A percentile compares a stretch with the other conserved stretches of the same genome.
phyloP scores from a whole-genome alignment of 768 basidiomycete species.

The Lactifluus echinatus region DNA sequence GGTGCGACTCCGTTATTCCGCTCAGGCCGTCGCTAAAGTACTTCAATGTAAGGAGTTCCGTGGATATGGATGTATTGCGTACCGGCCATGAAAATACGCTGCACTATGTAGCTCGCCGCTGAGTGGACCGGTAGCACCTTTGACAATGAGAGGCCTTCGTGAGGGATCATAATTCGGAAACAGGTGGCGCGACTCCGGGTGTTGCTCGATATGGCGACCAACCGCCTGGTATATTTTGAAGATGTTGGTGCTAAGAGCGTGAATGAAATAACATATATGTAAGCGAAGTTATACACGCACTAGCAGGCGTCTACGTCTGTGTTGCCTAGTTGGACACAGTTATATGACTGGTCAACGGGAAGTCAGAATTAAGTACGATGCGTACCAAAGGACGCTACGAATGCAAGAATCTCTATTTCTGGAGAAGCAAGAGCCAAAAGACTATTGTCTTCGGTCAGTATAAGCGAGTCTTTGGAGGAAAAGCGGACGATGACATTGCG shows the following conservation, averaged over 20 bases:
- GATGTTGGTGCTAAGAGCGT: constrained; percentile 49
- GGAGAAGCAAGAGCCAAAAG: constrained; percentile 75
- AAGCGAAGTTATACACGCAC: constrained; percentile 33
- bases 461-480: neutral
- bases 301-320: constrained; percentile 53
- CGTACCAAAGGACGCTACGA: constrained; percentile 69
- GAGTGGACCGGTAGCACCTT: constrained; percentile 59
- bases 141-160: constrained; percentile 51
- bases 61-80: constrained; percentile 17
- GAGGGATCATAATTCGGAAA: constrained; percentile 54
- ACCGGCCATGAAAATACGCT: constrained; percentile 81
- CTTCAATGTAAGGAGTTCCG: neutral
- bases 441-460: constrained; percentile 31
- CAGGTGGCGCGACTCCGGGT: constrained; percentile 44
- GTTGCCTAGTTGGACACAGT: constrained; percentile 45
- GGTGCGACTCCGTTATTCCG: constrained; percentile 51
- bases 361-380: neutral
- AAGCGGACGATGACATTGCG: constrained; percentile 50
- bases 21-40: constrained; percentile 57
- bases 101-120: constrained; percentile 67
- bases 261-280: neutral
- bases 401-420: constrained; percentile 71
- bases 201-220: constrained; percentile 43
- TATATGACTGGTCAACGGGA: neutral
- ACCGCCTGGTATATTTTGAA: constrained; percentile 68